These are phyloP conservation scores for Chaetomium fimeti DNA, from an alignment of 495 filamentous ascomycete genomes.

Conservation along the genomic window DNA sequence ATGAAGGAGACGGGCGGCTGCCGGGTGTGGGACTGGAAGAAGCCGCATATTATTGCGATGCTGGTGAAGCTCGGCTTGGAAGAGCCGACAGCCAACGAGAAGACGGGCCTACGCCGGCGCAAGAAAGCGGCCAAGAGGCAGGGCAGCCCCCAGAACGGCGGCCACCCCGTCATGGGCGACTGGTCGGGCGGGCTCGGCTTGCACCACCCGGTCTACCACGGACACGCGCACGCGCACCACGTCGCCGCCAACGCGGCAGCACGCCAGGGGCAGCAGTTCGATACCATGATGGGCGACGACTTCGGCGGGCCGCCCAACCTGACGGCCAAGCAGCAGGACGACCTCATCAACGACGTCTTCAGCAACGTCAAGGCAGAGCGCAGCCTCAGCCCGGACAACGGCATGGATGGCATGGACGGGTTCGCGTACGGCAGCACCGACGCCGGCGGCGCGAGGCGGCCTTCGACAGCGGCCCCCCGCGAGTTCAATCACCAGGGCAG, in stretches of 20 bases:
- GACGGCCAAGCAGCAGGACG: constrained; percentile 42
- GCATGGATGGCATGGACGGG: constrained; percentile 30
- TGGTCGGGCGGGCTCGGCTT: constrained; percentile 36
- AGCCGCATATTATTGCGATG: constrained; percentile 39
- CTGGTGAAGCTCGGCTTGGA: constrained; percentile 41
- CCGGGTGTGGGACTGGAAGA: constrained; percentile 41
- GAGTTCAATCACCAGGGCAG: constrained; percentile 37
- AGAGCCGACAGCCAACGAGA: constrained; percentile 34
- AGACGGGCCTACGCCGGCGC: constrained; percentile 33
- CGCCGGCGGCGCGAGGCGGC: not conserved
- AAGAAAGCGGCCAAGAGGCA: constrained; percentile 37
- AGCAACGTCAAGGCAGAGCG: constrained; percentile 29
- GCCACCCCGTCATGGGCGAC: constrained; percentile 30
- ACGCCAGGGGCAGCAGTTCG: constrained; percentile 19
- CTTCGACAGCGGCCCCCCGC: constrained; percentile 17
- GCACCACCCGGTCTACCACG: constrained; percentile 27
- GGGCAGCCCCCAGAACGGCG: constrained; percentile 36
- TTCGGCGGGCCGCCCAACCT: constrained; percentile 26
- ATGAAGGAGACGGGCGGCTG: constrained; percentile 44
- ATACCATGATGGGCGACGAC: constrained; percentile 29
- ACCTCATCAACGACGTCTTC: constrained; percentile 44
- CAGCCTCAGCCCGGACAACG: constrained; percentile 29
- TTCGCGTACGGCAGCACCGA: constrained; percentile 23
- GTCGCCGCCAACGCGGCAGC: constrained; percentile 13
- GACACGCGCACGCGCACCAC: constrained; percentile 29